These are phyloP conservation scores for Xylariales sp. DNA, from an alignment of 2,329 filamentous ascomycete genomes.

Conservation along the genomic window DNA sequence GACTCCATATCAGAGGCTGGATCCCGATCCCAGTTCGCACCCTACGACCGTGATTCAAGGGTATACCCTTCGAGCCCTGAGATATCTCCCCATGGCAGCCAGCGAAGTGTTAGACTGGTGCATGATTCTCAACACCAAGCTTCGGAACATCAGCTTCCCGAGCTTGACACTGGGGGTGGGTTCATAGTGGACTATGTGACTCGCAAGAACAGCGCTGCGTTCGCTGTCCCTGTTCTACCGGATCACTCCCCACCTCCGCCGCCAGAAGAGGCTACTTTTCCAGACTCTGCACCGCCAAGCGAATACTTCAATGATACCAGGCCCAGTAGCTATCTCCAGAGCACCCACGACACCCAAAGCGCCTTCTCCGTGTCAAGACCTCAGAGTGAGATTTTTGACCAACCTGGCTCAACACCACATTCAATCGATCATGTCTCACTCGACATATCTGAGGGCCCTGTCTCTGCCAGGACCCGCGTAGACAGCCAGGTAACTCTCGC, in stretches of 20 bases:
- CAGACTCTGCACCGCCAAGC: slow-evolving; percentile 29
- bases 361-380: slow-evolving; percentile 39
- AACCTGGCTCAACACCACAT: slow-evolving; percentile 38
- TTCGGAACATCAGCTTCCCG: slow-evolving; percentile 37
- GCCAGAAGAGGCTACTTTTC: slow-evolving; percentile 29
- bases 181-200: slow-evolving; percentile 44
- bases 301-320: slow-evolving; percentile 38
- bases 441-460: slow-evolving; percentile 34
- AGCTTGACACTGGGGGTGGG: slow-evolving; percentile 46
- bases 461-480: slow-evolving; percentile 30
- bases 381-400: slow-evolving; percentile 40
- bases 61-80: slow-evolving; percentile 26
- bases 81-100: slow-evolving; percentile 26
- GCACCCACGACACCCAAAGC: slow-evolving; percentile 37
- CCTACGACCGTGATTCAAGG: slow-evolving; percentile 25
- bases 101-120: slow-evolving; percentile 21
- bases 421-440: slow-evolving; percentile 44
- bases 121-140: slow-evolving; percentile 9
- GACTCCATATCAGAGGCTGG: slow-evolving; percentile 24
- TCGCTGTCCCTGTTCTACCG: slow-evolving; percentile 31
- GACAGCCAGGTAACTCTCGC: slow-evolving; percentile 30
- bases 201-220: slow-evolving; percentile 24
- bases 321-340: slow-evolving; percentile 35
- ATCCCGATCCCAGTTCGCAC: slow-evolving; percentile 21
- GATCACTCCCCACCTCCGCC: slow-evolving; percentile 48